Conservation (phyloP, 176 grass and related monocot genomes). For the Thinopyrum elongatum region DNA sequence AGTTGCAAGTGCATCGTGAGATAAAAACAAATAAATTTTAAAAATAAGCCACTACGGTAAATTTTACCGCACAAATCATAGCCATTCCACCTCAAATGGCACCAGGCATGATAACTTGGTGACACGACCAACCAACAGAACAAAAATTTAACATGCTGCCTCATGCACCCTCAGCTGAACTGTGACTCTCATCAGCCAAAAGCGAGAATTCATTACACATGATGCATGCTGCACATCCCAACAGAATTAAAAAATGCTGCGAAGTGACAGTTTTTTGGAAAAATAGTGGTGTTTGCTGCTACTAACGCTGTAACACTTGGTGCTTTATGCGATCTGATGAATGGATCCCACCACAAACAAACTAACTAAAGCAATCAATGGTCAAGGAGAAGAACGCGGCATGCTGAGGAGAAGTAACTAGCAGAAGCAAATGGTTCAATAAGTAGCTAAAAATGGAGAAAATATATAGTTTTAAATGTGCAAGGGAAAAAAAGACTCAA, state of each 20-base stretch:
- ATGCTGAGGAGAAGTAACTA: background rate
- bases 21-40: background rate
- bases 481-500: background rate
- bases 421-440: background rate
- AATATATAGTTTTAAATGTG: background rate
- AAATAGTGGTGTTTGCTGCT: background rate
- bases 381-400: background rate
- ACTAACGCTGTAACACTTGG: background rate
- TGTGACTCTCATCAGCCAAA: background rate
- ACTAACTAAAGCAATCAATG: background rate
- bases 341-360: background rate
- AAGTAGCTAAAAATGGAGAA: background rate
- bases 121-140: background rate
- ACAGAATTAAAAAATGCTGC: background rate
- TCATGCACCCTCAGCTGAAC: background rate
- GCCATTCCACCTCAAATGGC: background rate
- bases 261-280: background rate
- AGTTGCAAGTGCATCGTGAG: background rate
- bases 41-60: background rate
- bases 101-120: background rate
- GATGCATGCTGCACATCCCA: background rate
- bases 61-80: background rate
- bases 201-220: background rate
- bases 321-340: background rate
- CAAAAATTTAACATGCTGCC: background rate